phyloP scores from a whole-genome alignment of 1,139 yeast species.

The Suhomyces kunorum region DNA sequence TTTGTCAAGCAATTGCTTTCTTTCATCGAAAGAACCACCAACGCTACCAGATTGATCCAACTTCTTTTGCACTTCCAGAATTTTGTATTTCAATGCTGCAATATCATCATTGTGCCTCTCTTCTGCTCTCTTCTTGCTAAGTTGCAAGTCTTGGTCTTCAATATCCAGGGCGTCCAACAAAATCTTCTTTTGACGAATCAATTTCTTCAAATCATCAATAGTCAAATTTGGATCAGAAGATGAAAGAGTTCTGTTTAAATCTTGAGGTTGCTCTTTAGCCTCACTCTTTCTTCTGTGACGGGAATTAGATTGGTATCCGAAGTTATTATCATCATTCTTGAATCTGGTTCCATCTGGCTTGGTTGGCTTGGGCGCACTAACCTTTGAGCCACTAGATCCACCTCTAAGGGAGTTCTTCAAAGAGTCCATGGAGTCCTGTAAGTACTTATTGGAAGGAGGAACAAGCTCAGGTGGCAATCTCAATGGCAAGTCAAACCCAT shows the following conservation, averaged over 20 bases:
- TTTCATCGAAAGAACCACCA: conserved; percentile 39
- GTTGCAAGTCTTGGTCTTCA: conserved; percentile 54
- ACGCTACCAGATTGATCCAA: conserved; percentile 33
- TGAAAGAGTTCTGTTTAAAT: conserved; percentile 21
- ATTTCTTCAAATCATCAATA: conserved; percentile 57
- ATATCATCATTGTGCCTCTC: conserved; percentile 49
- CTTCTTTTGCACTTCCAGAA: conserved; percentile 55
- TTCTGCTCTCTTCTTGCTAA: conserved; percentile 22
- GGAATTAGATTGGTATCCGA: conserved; percentile 66
- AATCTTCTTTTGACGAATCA: conserved; percentile 68
- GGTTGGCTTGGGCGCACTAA: conserved; percentile 43
- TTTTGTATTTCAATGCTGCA: conserved; percentile 61
- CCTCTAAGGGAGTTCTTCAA: conserved; percentile 47
- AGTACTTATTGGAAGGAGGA: conserved; percentile 75
- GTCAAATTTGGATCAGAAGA: conserved; percentile 36
- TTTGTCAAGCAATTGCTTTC: conserved; percentile 46
- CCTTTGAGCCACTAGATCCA: conserved; percentile 30
- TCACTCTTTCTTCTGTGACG: conserved; percentile 53
- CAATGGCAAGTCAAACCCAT: conserved; percentile 72
- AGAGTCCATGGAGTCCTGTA: conserved; percentile 46
- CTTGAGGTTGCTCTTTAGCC: conserved; percentile 11
- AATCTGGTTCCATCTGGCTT: conserved; percentile 59
- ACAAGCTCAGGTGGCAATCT: conserved; percentile 70
- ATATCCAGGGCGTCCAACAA: conserved; percentile 72
- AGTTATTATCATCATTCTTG: conserved; percentile 65